Evolutionary conservation across 2,329 filamentous ascomycete genomes (phyloP), one percentile per base, ranked within the genome.

Genomic region (Paecilomyces variotii): DNA sequence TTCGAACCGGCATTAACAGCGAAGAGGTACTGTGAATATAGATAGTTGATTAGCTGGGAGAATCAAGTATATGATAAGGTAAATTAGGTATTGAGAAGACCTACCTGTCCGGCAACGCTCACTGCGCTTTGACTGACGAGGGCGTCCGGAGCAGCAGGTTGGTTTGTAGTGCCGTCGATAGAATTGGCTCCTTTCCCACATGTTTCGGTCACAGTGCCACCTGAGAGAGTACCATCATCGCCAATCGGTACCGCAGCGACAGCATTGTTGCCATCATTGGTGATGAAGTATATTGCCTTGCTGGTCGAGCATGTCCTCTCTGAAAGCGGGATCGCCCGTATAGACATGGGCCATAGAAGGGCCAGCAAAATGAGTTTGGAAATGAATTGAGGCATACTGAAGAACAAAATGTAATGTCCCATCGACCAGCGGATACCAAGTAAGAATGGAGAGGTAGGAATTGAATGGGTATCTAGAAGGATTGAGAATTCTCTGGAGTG

Each of bases 251-350:
- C 57, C 0, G 82, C 78, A 1, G 84, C 73, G 1, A 86, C 74
- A 0, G 75, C 67, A 56, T 85, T 83, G 0, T 76, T 62, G 9
- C 67, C 68, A 2, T 80, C 75, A 63, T 87, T 87, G 35, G 79
- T 83, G 45, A 84, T 70, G 57, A 85, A 70, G 68, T 86, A 86
- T 19, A 85, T 65, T 0, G 82, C 82, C 65, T 80, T 81, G 14
- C 35, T 14, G 35, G 35, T 45, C 35, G 35, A 45, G n/a, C 35
- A 45, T 19, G n/a, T 14, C 35, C 12, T 3, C 35, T 45, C 35
- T 45, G 35, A n/a, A 19, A 45, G 35, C 14, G 35, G 35, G 1
- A 45, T 45, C 6, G 35, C 14, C 7, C 14, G 12, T 45, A 45
- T 19, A 1, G 12, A 45, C 35, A 45, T n/a, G 2, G 35, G n/a